Percentiles rank a stretch among this genome's conserved stretches.
Evolutionary conservation across 208 protist species (phyloP).

Genomic region (Leishmania aethiopica): DNA sequence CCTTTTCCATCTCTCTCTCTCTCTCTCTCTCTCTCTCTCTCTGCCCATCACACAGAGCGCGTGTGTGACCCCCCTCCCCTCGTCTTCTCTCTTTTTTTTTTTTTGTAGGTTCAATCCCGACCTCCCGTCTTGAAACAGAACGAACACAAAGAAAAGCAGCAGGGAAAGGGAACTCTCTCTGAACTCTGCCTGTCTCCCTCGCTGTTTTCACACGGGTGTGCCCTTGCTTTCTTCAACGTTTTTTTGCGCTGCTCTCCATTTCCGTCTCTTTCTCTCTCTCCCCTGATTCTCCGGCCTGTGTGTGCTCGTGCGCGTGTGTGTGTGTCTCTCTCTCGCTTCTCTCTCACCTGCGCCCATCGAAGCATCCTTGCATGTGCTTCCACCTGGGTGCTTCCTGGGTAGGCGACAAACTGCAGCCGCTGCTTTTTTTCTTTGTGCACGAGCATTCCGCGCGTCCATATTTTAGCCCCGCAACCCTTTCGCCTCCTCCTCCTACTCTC

Average conservation of each 20-base stretch:
- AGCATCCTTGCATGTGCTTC: not conserved
- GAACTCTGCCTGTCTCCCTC: not conserved
- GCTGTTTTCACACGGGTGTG: not conserved
- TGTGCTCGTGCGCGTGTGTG: not conserved
- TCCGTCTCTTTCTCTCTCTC: not conserved
- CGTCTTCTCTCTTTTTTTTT: not conserved
- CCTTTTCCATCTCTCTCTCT: not conserved
- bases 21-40: not conserved
- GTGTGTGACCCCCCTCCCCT: not conserved
- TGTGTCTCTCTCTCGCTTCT: constrained; percentile 1
- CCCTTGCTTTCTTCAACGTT: constrained; percentile 1
- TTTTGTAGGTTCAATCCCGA: not conserved
- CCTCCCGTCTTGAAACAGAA: not conserved
- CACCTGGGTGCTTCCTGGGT: not conserved
- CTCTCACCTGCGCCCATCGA: not conserved
- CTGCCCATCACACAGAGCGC: not conserved
- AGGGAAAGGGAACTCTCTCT: not conserved
- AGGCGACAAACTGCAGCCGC: not conserved
- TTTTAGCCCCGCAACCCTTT: not conserved
- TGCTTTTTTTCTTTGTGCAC: not conserved
- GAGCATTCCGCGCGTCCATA: not conserved
- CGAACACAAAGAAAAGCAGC: not conserved
- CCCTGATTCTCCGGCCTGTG: not conserved
- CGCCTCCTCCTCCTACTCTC: not conserved
- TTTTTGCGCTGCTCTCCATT: not conserved